These are phyloP conservation scores for Beauveria varroae DNA, from an alignment of 2,329 filamentous ascomycete species.

Conservation along the genomic window DNA sequence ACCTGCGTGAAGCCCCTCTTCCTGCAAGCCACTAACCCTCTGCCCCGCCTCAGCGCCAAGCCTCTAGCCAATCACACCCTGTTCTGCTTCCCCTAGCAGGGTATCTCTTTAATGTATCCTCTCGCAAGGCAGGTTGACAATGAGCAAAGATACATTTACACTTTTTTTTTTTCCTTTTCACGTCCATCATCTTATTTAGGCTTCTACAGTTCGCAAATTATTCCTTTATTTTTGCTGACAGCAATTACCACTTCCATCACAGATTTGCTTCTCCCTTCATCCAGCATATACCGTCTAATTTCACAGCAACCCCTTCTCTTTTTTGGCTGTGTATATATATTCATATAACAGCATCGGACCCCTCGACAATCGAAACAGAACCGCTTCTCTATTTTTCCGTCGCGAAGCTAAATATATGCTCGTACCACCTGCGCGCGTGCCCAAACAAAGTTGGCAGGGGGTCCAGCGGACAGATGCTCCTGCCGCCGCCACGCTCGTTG, in stretches of 20 bases:
- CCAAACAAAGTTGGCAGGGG: background rate
- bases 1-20: background rate
- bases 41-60: slow-evolving; percentile 3
- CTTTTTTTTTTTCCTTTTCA: background rate
- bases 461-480: background rate
- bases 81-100: background rate
- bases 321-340: background rate
- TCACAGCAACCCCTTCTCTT: background rate
- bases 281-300: background rate
- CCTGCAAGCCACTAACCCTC: slow-evolving; percentile 2
- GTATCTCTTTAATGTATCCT: background rate
- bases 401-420: background rate
- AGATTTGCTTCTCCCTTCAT: background rate
- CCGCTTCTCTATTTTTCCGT: background rate
- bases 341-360: background rate
- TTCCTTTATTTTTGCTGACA: background rate
- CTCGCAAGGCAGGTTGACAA: background rate
- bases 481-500: background rate
- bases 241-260: background rate
- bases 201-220: too few species aligned
- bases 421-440: background rate
- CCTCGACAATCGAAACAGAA: background rate
- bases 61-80: background rate
- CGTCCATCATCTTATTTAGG: too few species aligned
- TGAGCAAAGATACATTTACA: background rate